Percentiles rank a stretch among this genome's conserved stretches.
Evolutionary conservation across 2,329 filamentous ascomycete species (phyloP).

Genomic region (Pseudogymnoascus destructans): DNA sequence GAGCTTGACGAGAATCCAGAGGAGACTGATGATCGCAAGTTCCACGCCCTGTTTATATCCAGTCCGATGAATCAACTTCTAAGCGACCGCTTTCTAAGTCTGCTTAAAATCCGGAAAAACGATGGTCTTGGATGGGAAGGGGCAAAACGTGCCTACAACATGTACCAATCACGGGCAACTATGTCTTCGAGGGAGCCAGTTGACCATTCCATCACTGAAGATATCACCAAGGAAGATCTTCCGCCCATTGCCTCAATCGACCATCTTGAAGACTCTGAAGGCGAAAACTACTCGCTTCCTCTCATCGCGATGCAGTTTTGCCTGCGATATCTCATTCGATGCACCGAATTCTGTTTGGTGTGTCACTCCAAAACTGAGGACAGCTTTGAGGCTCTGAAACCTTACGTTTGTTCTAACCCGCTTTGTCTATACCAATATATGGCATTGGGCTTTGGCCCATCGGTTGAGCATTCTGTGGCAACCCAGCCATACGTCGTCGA

Average conservation of each 20-base stretch:
- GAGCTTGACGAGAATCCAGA: slow-evolving; percentile 14
- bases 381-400: slow-evolving; percentile 54
- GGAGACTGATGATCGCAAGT: slow-evolving; percentile 22
- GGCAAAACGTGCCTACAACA: slow-evolving; percentile 33
- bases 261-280: slow-evolving; percentile 21
- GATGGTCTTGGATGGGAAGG: slow-evolving; percentile 50
- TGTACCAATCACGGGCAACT: slow-evolving; percentile 19
- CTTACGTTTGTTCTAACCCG: slow-evolving; percentile 61
- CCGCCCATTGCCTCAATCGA: slow-evolving; percentile 22
- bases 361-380: slow-evolving; percentile 60
- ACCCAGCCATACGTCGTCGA: slow-evolving; percentile 74
- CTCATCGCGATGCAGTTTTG: slow-evolving; percentile 59
- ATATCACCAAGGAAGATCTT: slow-evolving; percentile 13
- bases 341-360: slow-evolving; percentile 76
- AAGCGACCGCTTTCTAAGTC: slow-evolving; percentile 46
- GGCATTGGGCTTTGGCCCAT: slow-evolving; percentile 70
- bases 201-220: slow-evolving; percentile 14
- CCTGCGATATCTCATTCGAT: slow-evolving; percentile 63
- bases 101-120: slow-evolving; percentile 46
- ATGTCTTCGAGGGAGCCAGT: slow-evolving; percentile 13
- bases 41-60: slow-evolving; percentile 56
- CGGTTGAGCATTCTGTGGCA: slow-evolving; percentile 71
- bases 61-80: slow-evolving; percentile 56
- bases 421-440: slow-evolving; percentile 85
- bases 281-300: slow-evolving; percentile 35